Conservation (phyloP, 1,284 basidiomycete genomes). For the Cronartium ribicola region DNA sequence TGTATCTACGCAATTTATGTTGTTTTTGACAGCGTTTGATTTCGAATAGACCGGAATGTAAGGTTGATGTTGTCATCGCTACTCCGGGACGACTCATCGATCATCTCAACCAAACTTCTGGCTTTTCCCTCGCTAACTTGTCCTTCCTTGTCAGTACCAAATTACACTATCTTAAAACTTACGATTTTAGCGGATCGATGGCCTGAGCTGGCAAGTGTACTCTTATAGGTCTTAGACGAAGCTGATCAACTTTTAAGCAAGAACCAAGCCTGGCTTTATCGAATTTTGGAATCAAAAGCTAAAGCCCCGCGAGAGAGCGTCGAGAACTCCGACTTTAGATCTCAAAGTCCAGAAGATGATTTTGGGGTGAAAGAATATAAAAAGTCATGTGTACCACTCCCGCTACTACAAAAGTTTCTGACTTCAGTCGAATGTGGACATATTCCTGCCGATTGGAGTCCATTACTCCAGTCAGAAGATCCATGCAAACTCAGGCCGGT, state of each 20-base stretch:
- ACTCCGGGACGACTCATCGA: slow-evolving; percentile 94
- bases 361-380: not conserved
- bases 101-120: slow-evolving; percentile 78
- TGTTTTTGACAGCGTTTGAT: slow-evolving; percentile 49
- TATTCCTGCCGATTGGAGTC: not conserved
- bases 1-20: not conserved
- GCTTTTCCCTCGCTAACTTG: slow-evolving; percentile 88
- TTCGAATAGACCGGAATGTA: slow-evolving; percentile 58
- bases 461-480: slow-evolving; percentile 45
- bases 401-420: not conserved
- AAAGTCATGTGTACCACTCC: not conserved
- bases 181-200: not conserved
- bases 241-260: slow-evolving; percentile 91
- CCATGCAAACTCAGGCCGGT: slow-evolving; percentile 31
- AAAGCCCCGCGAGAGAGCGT: not conserved
- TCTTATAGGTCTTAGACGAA: slow-evolving; percentile 84
- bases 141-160: slow-evolving; percentile 68
- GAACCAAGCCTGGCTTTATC: slow-evolving; percentile 87
- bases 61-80: slow-evolving; percentile 88
- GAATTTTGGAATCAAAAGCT: slow-evolving; percentile 58
- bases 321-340: not conserved
- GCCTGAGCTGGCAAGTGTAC: not conserved
- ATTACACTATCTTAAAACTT: not conserved
- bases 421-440: not conserved
- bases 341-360: not conserved